Conservation (phyloP, 176 grass and related monocot genomes). For the Secale cereale region DNA sequence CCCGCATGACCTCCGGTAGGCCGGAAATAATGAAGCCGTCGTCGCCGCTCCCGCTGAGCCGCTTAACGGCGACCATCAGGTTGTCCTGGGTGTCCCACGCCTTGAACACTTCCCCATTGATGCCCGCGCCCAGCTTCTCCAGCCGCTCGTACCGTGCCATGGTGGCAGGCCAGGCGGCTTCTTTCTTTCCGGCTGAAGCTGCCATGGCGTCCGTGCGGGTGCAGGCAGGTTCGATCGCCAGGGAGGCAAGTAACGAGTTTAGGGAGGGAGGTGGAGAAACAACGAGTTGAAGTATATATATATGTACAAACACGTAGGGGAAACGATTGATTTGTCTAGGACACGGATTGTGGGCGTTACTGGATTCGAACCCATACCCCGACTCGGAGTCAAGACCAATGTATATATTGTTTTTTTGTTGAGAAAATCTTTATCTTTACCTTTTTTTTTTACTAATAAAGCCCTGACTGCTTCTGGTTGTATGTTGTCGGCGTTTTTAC, state of each 20-base stretch:
- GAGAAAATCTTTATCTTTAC: too few species aligned
- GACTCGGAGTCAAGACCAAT: neutral
- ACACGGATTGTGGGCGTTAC: too few species aligned
- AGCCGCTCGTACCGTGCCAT: neutral
- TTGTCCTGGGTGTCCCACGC: neutral
- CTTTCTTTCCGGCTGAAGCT: neutral
- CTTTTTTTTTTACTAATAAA: too few species aligned
- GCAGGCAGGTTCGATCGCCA: neutral
- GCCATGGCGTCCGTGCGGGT: neutral
- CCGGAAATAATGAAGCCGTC: neutral
- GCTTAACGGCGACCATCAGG: neutral
- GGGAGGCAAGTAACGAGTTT: neutral
- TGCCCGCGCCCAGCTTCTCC: neutral
- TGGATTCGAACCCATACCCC: neutral
- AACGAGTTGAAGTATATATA: neutral
- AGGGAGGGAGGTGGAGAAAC: neutral
- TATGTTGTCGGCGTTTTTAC: too few species aligned
- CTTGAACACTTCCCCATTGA: neutral
- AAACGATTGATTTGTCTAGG: too few species aligned
- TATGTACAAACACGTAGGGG: too few species aligned
- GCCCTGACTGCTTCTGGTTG: too few species aligned
- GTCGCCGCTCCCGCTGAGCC: neutral
- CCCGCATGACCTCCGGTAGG: neutral
- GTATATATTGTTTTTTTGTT: too few species aligned
- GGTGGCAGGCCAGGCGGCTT: neutral